phyloP scores from a whole-genome alignment of 208 protist species.

The Acanthamoeba divionensis region DNA sequence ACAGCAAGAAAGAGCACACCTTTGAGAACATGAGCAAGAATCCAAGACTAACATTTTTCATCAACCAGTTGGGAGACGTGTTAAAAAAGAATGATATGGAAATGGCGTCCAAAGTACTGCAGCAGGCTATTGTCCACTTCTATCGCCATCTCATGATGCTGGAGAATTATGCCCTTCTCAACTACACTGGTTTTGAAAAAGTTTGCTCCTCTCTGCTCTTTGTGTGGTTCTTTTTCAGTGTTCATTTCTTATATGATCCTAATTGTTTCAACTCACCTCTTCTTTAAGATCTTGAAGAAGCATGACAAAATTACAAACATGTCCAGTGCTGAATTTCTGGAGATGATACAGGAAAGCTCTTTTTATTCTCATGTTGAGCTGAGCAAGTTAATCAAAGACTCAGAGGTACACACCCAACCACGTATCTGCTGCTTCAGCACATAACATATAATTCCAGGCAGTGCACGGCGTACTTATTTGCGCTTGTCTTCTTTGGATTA shows the following conservation, averaged over 20 bases:
- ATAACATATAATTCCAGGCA: neutral
- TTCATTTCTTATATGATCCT: no score
- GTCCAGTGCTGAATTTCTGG: neutral
- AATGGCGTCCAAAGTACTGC: neutral
- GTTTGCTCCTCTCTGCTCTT: no score
- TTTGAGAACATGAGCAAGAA: no score
- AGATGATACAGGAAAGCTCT: neutral
- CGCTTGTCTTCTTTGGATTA: neutral
- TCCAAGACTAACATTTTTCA: no score
- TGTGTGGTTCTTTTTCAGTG: no score
- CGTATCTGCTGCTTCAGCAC: neutral
- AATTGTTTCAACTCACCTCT: no score
- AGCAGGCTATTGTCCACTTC: slow-evolving; percentile 18
- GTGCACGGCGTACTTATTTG: neutral
- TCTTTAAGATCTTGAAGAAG: slow-evolving; percentile 40
- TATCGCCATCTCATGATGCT: slow-evolving; percentile 42
- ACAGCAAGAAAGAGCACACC: no score
- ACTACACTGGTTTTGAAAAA: slow-evolving; percentile 37
- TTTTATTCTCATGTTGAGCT: neutral
- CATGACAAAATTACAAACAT: neutral
- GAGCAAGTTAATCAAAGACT: neutral
- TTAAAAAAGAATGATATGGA: neutral
- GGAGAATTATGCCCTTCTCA: slow-evolving; percentile 12
- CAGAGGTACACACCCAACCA: neutral
- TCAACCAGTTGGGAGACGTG: no score